Evolutionary conservation across 139 green algal species (phyloP), one percentile per base, ranked within the genome.

Genomic region (Chlamydomonas schloesseri): DNA sequence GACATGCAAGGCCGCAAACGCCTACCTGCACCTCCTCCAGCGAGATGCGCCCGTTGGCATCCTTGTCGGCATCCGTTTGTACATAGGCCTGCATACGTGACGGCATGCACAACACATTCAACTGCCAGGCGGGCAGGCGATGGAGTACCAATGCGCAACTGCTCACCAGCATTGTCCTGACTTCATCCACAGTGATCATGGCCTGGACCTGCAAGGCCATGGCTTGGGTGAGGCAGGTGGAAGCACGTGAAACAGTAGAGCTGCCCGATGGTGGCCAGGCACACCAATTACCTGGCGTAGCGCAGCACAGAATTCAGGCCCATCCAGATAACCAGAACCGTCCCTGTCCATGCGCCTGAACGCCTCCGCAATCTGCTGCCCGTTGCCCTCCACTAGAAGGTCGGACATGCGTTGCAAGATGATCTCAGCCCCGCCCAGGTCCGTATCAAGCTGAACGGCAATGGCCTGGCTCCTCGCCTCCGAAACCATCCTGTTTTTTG

Each of bases 251-350:
- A 55, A 3, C n/a, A n/a, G 55, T 6, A 28, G 14, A 46, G 15
- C n/a, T 20, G 65, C 65, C 11, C 28, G 8, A 2, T 13, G n/a
- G 17, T 18, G 31, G 2, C n/a, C 31, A 55, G 33, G 10, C 34
- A 55, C 0, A n/a, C 17, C 1, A 2, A 55, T n/a, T 34, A 47
- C 78, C 78, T 74, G 36, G 8, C 67, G 65, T 50, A 85, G 36
- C 0, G 79, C 79, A 1, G 20, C 67, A 24, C 79, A 85, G 11
- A 85, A 50, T 47, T 85, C 79, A 15, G 67, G 31, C 18, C 79
- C 67, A 26, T 87, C 81, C 69, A 87, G 33, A n/a, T 69, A 57
- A 26, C 81, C 69, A 29, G 69, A 80, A 55, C 81, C 50, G 24
- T 87, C 81, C 55, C 5, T 4, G 26, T 87, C 81, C 1, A 80